A percentile compares a stretch with the other conserved stretches of the same genome.
These are phyloP conservation scores for Quercus wislizeni DNA, from an alignment of 306 rosid species.

Conservation along the genomic window DNA sequence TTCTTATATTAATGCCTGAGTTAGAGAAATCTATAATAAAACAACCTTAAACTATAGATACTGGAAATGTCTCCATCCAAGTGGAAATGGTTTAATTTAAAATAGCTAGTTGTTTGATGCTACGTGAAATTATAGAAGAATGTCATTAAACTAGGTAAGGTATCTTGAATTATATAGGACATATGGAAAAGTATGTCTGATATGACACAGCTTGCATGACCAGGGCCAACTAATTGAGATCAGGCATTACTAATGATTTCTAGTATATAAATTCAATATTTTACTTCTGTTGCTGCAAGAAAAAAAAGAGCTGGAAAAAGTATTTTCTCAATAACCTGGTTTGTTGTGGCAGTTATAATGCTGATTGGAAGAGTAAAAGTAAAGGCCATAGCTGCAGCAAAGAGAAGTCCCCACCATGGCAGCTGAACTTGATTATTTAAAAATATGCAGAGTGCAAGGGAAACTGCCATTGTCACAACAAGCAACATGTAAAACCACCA, in stretches of 20 bases:
- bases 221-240: not conserved
- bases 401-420: conserved; percentile 93
- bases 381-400: conserved; percentile 64
- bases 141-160: not conserved
- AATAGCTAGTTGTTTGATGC: not conserved
- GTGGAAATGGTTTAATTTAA: not conserved
- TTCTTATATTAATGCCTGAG: not conserved
- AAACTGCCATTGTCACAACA: conserved; percentile 43
- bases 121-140: not conserved
- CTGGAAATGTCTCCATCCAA: not conserved
- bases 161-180: not conserved
- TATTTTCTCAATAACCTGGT: conserved; percentile 49
- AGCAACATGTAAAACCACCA: conserved; percentile 83
- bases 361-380: conserved; percentile 80
- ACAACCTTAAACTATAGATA: not conserved
- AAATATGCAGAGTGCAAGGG: conserved; percentile 61
- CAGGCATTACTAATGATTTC: not conserved
- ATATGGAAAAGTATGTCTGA: too few relatives aligned
- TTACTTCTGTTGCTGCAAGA: not conserved
- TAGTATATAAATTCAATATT: not conserved
- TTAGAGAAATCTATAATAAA: not conserved
- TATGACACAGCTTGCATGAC: not conserved
- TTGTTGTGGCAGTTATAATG: conserved; percentile 87
- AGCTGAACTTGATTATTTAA: conserved; percentile 72
- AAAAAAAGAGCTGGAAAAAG: not conserved